phyloP scores from a whole-genome alignment of 495 filamentous ascomycete species.

The Parmelia sp. region DNA sequence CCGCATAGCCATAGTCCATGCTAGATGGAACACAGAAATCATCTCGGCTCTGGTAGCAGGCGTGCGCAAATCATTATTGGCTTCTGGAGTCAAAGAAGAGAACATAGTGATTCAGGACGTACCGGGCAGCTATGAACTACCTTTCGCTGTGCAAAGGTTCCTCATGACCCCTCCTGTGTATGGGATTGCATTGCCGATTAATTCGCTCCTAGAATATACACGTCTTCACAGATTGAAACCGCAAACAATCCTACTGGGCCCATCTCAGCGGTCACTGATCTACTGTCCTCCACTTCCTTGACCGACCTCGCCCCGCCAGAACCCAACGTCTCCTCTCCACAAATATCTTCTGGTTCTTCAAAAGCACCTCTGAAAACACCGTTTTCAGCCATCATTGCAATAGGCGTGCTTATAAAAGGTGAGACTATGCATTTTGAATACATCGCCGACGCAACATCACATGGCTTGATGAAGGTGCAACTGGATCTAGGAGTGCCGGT shows the following conservation, averaged over 20 bases:
- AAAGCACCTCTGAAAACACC: slow-evolving; percentile 50
- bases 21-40: slow-evolving; percentile 79
- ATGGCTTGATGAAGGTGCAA: slow-evolving; percentile 90
- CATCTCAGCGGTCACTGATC: slow-evolving; percentile 65
- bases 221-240: slow-evolving; percentile 80
- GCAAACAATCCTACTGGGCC: slow-evolving; percentile 44
- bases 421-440: slow-evolving; percentile 99
- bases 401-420: slow-evolving; percentile 95
- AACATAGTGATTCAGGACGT: slow-evolving; percentile 87
- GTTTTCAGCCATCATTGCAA: slow-evolving; percentile 90
- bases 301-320: slow-evolving; percentile 46
- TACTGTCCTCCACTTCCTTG: slow-evolving; percentile 61
- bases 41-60: slow-evolving; percentile 77
- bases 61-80: slow-evolving; percentile 52
- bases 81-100: slow-evolving; percentile 72
- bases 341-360: slow-evolving; percentile 33
- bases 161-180: slow-evolving; percentile 16
- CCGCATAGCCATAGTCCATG: slow-evolving; percentile 90
- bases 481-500: slow-evolving; percentile 82
- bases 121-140: slow-evolving; percentile 90
- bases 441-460: slow-evolving; percentile 82
- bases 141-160: slow-evolving; percentile 77
- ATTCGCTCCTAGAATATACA: slow-evolving; percentile 56
- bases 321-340: slow-evolving; percentile 21
- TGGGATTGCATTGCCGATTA: background rate